Percentiles rank a stretch among this genome's conserved stretches.
Conservation (phyloP, 2,329 filamentous ascomycete species). For the Ceratocystis harringtonii region DNA sequence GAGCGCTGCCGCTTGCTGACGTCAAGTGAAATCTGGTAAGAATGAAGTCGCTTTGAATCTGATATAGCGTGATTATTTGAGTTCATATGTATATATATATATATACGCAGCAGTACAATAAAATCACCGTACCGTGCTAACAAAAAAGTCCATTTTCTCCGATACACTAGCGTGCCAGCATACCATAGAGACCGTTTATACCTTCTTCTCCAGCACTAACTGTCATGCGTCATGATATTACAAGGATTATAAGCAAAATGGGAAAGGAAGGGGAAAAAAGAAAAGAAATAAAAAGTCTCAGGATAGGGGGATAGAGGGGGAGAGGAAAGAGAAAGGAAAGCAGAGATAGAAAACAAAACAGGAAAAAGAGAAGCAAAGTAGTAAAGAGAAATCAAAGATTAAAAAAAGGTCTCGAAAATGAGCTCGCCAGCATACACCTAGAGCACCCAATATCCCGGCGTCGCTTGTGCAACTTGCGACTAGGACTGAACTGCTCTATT, state of each 20-base stretch:
- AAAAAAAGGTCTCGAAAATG: not conserved
- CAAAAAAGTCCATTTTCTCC: not conserved
- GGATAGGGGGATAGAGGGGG: not conserved
- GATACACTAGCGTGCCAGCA: not conserved
- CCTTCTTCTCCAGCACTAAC: not conserved
- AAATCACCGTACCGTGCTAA: not conserved
- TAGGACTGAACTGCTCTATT: not conserved
- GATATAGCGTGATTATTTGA: not conserved
- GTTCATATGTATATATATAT: conserved; percentile 1
- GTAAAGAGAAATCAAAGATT: not conserved
- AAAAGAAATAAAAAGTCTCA: not conserved
- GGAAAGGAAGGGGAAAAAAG: not conserved
- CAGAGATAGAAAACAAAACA: not conserved
- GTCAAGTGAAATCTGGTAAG: not conserved
- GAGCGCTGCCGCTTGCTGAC: not conserved
- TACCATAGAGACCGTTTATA: not conserved
- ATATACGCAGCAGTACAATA: not conserved
- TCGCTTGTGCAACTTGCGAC: not conserved
- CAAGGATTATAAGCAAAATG: conserved; percentile 8
- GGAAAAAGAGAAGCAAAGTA: not conserved
- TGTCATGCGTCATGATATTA: conserved; percentile 9
- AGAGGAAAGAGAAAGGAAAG: not conserved
- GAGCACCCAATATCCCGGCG: not conserved
- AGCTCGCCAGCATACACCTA: not conserved
- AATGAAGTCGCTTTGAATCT: not conserved